Conservation (phyloP, 2,329 filamentous ascomycete species). For the Penicillium occitanis region DNA sequence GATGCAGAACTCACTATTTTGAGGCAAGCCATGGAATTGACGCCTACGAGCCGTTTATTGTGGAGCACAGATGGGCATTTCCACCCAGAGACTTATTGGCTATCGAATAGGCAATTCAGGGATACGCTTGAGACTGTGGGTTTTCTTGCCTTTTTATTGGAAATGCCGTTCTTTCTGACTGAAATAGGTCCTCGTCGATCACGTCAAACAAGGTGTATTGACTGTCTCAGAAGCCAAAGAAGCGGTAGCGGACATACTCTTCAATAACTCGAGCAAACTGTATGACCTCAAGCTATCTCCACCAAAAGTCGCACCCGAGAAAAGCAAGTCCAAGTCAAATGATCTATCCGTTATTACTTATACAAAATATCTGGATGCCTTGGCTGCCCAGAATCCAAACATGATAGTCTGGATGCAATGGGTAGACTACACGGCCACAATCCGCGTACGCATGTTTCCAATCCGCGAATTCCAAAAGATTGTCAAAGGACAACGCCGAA, state of each 20-base stretch:
- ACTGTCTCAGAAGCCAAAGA: conserved; percentile 61
- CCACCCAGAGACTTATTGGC: conserved; percentile 74
- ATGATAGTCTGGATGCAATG: conserved; percentile 73
- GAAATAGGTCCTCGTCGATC: conserved; percentile 63
- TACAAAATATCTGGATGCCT: conserved; percentile 41
- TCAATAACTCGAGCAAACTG: conserved; percentile 73
- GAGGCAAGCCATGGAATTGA: conserved; percentile 71
- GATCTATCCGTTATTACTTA: conserved; percentile 7
- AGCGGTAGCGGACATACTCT: conserved; percentile 67
- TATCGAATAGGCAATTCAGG: conserved; percentile 70
- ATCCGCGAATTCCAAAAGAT: conserved; percentile 56
- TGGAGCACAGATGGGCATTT: conserved; percentile 81
- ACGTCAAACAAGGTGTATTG: conserved; percentile 64
- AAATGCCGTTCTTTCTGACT: not conserved
- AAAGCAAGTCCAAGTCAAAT: not conserved
- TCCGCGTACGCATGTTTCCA: conserved; percentile 67
- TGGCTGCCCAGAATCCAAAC: conserved; percentile 52
- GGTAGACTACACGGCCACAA: conserved; percentile 72
- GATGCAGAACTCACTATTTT: conserved; percentile 72
- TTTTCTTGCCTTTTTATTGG: not conserved
- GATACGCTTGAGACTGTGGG: conserved; percentile 66
- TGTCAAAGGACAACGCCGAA: conserved; percentile 47
- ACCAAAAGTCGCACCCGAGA: conserved; percentile 25
- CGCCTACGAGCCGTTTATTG: conserved; percentile 71
- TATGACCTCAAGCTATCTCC: conserved; percentile 59